Base-by-base conservation (phyloP, 352 stramenopile genomes). In the Phytopythium montanum region DNA sequence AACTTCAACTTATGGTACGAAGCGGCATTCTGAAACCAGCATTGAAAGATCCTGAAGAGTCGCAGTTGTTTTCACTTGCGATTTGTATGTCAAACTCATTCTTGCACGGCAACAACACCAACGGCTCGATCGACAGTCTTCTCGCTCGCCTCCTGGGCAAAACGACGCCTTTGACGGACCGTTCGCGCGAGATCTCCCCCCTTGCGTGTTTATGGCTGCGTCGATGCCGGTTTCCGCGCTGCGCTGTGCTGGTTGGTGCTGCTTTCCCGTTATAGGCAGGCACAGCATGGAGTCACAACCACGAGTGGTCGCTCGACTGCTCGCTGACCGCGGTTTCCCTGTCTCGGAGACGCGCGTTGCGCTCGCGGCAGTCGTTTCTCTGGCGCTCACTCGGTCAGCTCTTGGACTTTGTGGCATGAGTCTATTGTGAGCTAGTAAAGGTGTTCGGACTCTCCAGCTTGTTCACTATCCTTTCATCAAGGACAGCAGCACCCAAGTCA, bases 1-100 rank as follows among this genome's bases (percentile, higher is more conserved):
- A 48, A 31, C 44, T 50, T 50, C 44, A 50, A 50, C 44, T 33
- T 50, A 31, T 23, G 13, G 44, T 49, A 49, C 42, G 13, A 26
- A 49, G 18, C 19, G 39, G 21, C 39, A 21, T 26, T 46, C 39
- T 18, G 25, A 46, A 46, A 45, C 23, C 23, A 46, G n/a, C n/a
- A n/a, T n/a, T n/a, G n/a, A 46, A 25, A 18, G 39, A 49, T 23
- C n/a, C 25, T 21, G 31, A 25, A 13, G 2, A 13, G 5, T 45
- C 5, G 2, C 19, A 6, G 2, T n/a, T 41, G 36, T 16, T 45
- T 46, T 46, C 16, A 46, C 14, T 13, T 46, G 14, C 6, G 7
- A 7, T 21, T 46, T 46, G 39, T 46, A 14, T 46, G 7, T 4
- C 5, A 7, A 14, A 2, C 16, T 44, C 19, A 10, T 10, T 3